These are phyloP conservation scores for Rhexocercosporidium sp. DNA, from an alignment of 2,329 filamentous ascomycete species.

Conservation along the genomic window DNA sequence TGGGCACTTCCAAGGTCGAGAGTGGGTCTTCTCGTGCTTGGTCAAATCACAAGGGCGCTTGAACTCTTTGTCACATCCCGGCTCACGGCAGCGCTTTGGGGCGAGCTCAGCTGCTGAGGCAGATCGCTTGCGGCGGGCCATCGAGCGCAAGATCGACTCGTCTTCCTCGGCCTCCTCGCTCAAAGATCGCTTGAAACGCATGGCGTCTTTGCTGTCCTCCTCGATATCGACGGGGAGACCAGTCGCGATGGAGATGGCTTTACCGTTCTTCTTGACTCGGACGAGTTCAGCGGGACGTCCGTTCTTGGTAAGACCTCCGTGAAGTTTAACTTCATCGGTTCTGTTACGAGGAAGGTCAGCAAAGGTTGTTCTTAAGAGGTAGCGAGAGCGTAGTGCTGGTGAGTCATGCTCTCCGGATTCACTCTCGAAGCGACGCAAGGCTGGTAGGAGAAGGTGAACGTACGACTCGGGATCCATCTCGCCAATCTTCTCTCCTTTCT, in stretches of 20 bases:
- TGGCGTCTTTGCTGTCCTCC: slow-evolving; percentile 52
- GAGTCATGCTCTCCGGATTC: slow-evolving; percentile 15
- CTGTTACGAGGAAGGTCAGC: slow-evolving; percentile 46
- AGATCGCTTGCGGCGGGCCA: slow-evolving; percentile 95
- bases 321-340: slow-evolving; percentile 76
- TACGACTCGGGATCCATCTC: slow-evolving; percentile 65
- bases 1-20: slow-evolving; percentile 93
- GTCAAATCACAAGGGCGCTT: slow-evolving; percentile 96
- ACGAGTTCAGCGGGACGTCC: slow-evolving; percentile 85
- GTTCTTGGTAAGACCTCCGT: slow-evolving; percentile 81
- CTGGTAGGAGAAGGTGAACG: slow-evolving; percentile 40
- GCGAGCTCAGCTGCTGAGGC: slow-evolving; percentile 83
- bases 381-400: not conserved
- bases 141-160: slow-evolving; percentile 84
- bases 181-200: slow-evolving; percentile 68
- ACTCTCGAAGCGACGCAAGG: slow-evolving; percentile 5
- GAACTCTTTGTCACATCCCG: slow-evolving; percentile 86
- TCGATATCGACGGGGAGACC: slow-evolving; percentile 66
- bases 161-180: slow-evolving; percentile 77
- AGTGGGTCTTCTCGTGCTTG: slow-evolving; percentile 98
- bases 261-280: slow-evolving; percentile 79
- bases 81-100: slow-evolving; percentile 76
- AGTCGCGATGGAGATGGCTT: slow-evolving; percentile 77
- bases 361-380: slow-evolving; percentile 20
- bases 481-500: slow-evolving; percentile 57